Evolutionary conservation across 345 rosid species (phyloP), one percentile per base, ranked within the genome.

Genomic region (Cardamine occulta): DNA sequence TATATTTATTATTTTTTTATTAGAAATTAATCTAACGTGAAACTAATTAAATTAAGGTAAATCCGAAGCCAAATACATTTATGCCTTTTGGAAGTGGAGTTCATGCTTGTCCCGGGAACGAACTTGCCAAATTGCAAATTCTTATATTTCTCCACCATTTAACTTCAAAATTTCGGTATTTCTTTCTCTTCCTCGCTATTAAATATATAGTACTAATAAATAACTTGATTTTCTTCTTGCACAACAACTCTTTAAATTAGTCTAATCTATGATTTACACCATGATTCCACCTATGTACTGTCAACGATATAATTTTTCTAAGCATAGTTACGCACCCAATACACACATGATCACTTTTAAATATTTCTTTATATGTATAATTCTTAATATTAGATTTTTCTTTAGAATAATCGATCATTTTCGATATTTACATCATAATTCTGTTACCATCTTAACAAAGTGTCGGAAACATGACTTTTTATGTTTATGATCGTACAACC

Each of bases 41-140:
- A 70, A 53, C 23, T 29, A 49, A 68, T 12, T 34, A 68, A 74
- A 79, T 28, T 28, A 28, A 28, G 79, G 89, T 70, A 32, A 49
- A 90, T 69, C 96, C 96, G 63, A 90, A 82, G 72, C 87, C 99
- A 66, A 83, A 90, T 58, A 90, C 93, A 1, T 92, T 87, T 78
- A 81, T 90, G 91, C 97, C 99, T n/a, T 95, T 95, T 67, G 97
- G 99, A 66, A 86, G 73, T 35, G 99, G 99, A n/a, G 91, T 80
- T 5, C 99, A 95, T 52, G 81, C 96, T 28, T 95, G 99, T 82
- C 97, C 99, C 4, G 99, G 99, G 24, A 92, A 86, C 53, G 93
- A 90, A 60, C 92, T 95, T 4, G 97, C 99, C 87, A 95, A 90
- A 85, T 76, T 92, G 79, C 91, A 92, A 81, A 84, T 91, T 57